Evolutionary conservation across 2,329 filamentous ascomycete genomes (phyloP).

Genomic region (Rachicladosporium sp.): DNA sequence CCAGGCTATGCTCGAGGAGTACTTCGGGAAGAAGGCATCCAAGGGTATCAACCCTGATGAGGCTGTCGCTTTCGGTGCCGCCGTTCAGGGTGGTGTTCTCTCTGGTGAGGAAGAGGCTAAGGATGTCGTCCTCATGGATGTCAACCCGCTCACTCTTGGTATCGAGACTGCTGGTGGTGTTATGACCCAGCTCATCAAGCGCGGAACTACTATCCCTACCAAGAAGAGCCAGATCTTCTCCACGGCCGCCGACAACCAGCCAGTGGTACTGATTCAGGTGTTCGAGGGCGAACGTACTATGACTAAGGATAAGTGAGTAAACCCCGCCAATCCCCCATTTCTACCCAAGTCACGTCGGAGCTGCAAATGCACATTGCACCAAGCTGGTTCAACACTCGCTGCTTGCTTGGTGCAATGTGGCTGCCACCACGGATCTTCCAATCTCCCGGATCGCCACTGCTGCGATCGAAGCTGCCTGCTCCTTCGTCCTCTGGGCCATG

Average conservation of each 20-base stretch:
- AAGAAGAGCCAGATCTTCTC: conserved; percentile 99
- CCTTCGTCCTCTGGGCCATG: no score
- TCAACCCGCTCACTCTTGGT: conserved; percentile 91
- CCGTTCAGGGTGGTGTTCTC: conserved; percentile 91
- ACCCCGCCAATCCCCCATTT: no score
- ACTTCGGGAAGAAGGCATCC: conserved; percentile 94
- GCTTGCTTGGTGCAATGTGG: no score
- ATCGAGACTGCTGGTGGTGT: conserved; percentile 97
- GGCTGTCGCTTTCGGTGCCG: conserved; percentile 94
- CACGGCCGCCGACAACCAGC: conserved; percentile 95
- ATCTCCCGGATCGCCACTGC: no score
- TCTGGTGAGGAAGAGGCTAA: conserved; percentile 60
- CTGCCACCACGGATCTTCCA: no score
- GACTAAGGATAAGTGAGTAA: conserved; percentile 16
- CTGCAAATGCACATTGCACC: no score
- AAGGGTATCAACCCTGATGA: conserved; percentile 99
- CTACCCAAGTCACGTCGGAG: no score
- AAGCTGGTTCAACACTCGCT: no score
- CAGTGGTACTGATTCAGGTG: conserved; percentile 97
- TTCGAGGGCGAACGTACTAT: conserved; percentile 82
- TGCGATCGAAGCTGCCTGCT: no score
- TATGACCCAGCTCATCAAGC: conserved; percentile 96
- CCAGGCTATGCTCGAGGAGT: conserved; percentile 86
- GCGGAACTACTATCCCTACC: conserved; percentile 96
- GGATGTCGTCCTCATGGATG: conserved; percentile 74